These are phyloP conservation scores for Anisodus tanguticus DNA, from an alignment of 257 asterid species.

Conservation along the genomic window DNA sequence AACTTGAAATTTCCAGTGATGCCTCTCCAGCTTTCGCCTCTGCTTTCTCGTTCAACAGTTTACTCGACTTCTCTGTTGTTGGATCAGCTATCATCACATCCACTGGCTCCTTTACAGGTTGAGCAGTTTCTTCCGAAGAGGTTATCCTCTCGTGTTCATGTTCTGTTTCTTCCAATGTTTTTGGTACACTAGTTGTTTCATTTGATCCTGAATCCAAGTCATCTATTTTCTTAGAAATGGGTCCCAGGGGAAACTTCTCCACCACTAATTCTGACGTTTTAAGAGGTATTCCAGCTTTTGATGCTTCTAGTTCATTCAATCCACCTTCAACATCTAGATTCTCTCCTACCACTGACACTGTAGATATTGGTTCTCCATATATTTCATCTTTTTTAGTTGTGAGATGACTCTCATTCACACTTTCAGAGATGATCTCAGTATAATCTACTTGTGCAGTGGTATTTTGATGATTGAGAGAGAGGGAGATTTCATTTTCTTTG, in stretches of 20 bases:
- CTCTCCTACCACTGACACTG: conserved; percentile 35
- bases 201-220: conserved; percentile 44
- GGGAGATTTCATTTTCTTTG: conserved; percentile 29
- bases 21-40: conserved; percentile 33
- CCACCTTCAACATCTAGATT: conserved; percentile 23
- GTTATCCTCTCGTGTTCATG: conserved; percentile 35
- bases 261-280: conserved; percentile 47
- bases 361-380: conserved; percentile 32
- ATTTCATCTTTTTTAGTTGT: conserved; percentile 35
- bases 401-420: conserved; percentile 33
- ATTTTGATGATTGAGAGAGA: conserved; percentile 31
- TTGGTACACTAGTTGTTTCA: conserved; percentile 37
- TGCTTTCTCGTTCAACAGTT: conserved; percentile 34
- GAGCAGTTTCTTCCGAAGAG: conserved; percentile 34
- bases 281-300: conserved; percentile 24
- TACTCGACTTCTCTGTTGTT: conserved; percentile 30
- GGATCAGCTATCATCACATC: conserved; percentile 38
- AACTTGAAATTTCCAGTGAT: conserved; percentile 40
- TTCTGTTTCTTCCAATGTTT: conserved; percentile 36
- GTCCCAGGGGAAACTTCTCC: conserved; percentile 76
- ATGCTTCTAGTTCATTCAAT: conserved; percentile 28
- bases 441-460: conserved; percentile 31
- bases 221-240: conserved; percentile 46
- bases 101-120: conserved; percentile 29
- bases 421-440: conserved; percentile 30